Percentiles rank a stretch among this genome's conserved stretches.
Conservation (phyloP, 2,329 filamentous ascomycete species). For the Xylariaceae sp. region DNA sequence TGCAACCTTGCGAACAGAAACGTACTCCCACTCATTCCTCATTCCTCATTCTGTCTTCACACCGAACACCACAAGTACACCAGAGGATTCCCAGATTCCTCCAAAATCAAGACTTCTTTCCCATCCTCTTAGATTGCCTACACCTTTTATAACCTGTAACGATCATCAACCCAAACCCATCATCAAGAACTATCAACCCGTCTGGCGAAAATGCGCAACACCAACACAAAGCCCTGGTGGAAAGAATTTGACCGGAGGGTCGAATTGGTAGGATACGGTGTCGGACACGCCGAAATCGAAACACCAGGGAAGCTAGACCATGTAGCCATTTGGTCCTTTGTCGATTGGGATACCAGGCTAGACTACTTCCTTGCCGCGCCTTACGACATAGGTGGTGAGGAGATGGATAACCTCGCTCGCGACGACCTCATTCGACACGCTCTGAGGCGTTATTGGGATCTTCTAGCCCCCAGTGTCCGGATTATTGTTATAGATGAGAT, state of each 20-base stretch:
- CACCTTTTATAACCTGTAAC: too few relatives aligned
- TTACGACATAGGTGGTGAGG: not conserved
- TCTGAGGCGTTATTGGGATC: not conserved
- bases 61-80: too few relatives aligned
- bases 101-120: too few relatives aligned
- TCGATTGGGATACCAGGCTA: conserved; percentile 1
- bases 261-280: not conserved
- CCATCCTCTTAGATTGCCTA: too few relatives aligned
- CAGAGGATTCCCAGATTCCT: too few relatives aligned
- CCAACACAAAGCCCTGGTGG: conserved; percentile 10
- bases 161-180: too few relatives aligned
- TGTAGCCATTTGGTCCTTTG: not conserved
- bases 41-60: too few relatives aligned
- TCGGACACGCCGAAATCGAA: not conserved
- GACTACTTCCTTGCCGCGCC: conserved; percentile 3
- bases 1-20: too few relatives aligned
- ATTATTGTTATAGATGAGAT: conserved; percentile 1
- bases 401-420: too few relatives aligned
- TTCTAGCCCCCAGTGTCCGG: conserved; percentile 1
- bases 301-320: not conserved
- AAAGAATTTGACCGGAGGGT: not conserved
- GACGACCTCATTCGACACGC: not conserved
- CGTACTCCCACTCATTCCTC: too few relatives aligned
- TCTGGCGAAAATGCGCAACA: not conserved
- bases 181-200: too few relatives aligned